phyloP scores from a whole-genome alignment of 2,329 filamentous ascomycete species.

The Fusarium graminum region DNA sequence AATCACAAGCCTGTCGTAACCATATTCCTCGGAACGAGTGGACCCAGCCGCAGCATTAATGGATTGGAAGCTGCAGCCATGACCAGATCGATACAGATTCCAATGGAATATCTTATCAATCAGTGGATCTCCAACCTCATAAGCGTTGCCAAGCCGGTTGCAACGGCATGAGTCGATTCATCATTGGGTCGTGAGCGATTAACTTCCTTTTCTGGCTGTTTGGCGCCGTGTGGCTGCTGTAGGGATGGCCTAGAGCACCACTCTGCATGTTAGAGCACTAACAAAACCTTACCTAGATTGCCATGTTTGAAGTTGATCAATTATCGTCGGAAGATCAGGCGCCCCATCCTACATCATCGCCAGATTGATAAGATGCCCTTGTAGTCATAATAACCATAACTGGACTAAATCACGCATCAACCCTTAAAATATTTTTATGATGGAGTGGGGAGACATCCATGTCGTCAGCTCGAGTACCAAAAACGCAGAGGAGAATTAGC shows the following conservation, averaged over 20 bases:
- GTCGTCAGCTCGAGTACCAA: conserved; percentile 1
- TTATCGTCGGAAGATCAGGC: background rate
- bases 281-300: rapidly evolving
- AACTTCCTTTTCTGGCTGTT: conserved; percentile 14
- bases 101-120: conserved; percentile 32
- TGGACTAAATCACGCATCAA: conserved; percentile 1
- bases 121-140: conserved; percentile 30
- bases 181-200: conserved; percentile 1
- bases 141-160: conserved; percentile 31
- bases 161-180: conserved; percentile 2
- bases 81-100: conserved; percentile 3
- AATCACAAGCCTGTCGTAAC: background rate
- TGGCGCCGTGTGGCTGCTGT: background rate
- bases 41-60: background rate
- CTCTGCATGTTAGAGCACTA: background rate
- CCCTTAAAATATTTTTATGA: conserved; percentile 1
- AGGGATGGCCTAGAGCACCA: background rate
- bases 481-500: background rate
- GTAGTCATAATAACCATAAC: background rate
- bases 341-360: background rate
- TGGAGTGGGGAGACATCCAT: conserved; percentile 14
- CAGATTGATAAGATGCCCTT: conserved; percentile 1
- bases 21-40: background rate
- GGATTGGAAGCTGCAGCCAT: conserved; percentile 6
- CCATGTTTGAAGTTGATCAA: background rate